Evolutionary conservation across 179 eudicot genomes (phyloP).

Genomic region (Drosera spatulata): DNA sequence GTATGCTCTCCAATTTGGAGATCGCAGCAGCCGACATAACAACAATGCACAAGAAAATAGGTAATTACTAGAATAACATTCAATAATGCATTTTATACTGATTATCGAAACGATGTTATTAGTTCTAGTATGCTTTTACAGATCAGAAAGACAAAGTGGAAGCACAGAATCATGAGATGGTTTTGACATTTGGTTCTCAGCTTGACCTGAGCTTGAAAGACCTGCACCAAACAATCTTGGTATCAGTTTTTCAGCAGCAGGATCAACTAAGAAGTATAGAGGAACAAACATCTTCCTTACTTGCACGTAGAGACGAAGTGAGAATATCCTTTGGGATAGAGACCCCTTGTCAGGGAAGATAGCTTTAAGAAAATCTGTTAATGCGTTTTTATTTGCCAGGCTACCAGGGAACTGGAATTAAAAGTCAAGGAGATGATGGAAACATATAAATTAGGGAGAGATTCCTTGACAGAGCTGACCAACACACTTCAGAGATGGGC

Average conservation of each 20-base stretch:
- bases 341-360: no score
- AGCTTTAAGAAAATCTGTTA: no score
- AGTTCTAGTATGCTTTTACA: constrained; percentile 7
- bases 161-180: constrained; percentile 51
- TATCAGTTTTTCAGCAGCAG: constrained; percentile 67
- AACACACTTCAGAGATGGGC: constrained; percentile 33
- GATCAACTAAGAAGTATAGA: constrained; percentile 57
- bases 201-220: constrained; percentile 65
- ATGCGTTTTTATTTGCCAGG: constrained; percentile 19
- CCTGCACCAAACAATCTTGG: constrained; percentile 44
- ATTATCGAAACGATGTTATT: neutral
- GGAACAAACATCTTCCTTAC: constrained; percentile 44
- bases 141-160: constrained; percentile 64
- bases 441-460: constrained; percentile 31
- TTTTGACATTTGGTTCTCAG: constrained; percentile 59
- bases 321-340: no score
- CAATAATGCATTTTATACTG: neutral
- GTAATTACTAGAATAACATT: constrained; percentile 14
- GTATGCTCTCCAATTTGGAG: constrained; percentile 45
- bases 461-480: constrained; percentile 34
- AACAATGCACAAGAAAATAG: constrained; percentile 43
- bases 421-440: constrained; percentile 41
- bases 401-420: constrained; percentile 43
- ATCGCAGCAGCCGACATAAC: constrained; percentile 64
- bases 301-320: constrained; percentile 65